A percentile compares a stretch with the other conserved stretches of the same genome.
Evolutionary conservation across 164 flowering plant genomes (phyloP).

Genomic region (Vitis riparia): DNA sequence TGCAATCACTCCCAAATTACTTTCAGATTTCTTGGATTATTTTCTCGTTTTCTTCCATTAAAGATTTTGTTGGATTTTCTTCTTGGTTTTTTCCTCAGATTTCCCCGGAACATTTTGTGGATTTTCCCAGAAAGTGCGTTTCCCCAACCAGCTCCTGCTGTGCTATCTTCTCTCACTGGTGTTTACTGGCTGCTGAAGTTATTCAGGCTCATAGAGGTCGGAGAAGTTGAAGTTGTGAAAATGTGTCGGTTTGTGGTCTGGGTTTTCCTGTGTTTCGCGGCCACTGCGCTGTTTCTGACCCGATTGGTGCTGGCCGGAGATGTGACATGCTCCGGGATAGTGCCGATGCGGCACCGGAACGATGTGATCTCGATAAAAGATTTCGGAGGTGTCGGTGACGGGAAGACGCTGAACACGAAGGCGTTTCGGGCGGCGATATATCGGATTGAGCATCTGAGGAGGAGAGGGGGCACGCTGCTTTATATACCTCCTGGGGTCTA

Average conservation of each 20-base stretch:
- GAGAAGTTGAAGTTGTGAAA: slow-evolving; percentile 3
- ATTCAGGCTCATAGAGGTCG: neutral
- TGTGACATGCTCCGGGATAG: slow-evolving; percentile 75
- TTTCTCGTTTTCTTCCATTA: neutral
- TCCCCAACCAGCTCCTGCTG: neutral
- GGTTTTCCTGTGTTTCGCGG: slow-evolving; percentile 9
- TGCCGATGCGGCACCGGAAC: slow-evolving; percentile 59
- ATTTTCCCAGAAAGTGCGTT: neutral
- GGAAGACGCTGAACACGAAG: slow-evolving; percentile 74
- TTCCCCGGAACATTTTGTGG: neutral
- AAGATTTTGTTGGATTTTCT: slow-evolving; percentile 7
- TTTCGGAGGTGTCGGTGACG: slow-evolving; percentile 93
- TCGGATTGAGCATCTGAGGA: slow-evolving; percentile 68
- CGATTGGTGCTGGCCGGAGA: slow-evolving; percentile 14
- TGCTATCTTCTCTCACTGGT: neutral
- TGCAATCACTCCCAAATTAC: neutral
- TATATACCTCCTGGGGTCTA: slow-evolving; percentile 87
- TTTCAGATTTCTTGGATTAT: neutral
- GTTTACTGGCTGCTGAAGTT: neutral
- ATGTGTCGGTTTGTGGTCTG: slow-evolving; percentile 17
- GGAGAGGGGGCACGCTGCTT: slow-evolving; percentile 85
- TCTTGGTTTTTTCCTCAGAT: slow-evolving; percentile 8
- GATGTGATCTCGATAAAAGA: slow-evolving; percentile 77
- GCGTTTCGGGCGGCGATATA: slow-evolving; percentile 81
- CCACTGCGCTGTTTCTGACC: neutral